Percentiles rank a stretch among this genome's conserved stretches.
Evolutionary conservation across 83 land plant genomes (phyloP).

Genomic region (Diphasiastrum complanatum): DNA sequence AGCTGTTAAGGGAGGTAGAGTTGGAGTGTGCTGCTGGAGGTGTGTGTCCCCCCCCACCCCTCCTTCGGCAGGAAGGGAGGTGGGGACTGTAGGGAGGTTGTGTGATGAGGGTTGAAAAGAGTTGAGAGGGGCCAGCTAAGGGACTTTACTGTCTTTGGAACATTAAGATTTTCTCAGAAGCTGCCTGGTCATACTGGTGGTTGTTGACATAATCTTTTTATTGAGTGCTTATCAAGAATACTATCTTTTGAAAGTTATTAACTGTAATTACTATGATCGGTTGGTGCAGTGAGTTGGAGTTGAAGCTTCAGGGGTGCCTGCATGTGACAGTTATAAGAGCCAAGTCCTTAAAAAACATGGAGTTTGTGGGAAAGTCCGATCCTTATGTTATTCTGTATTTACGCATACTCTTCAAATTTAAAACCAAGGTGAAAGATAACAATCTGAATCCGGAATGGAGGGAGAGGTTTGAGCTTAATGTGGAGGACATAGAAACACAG

Average conservation of each 20-base stretch:
- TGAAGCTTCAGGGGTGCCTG: constrained; percentile 82
- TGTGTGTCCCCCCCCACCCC: too few species aligned
- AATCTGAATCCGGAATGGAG: constrained; percentile 95
- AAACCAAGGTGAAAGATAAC: constrained; percentile 60
- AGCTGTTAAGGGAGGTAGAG: too few species aligned
- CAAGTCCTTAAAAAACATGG: constrained; percentile 72
- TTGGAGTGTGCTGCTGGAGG: too few species aligned
- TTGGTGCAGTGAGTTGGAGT: constrained; percentile 79
- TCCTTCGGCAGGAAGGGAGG: too few species aligned
- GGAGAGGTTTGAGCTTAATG: constrained; percentile 63
- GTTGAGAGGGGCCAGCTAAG: too few species aligned
- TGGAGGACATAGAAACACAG: constrained; percentile 94
- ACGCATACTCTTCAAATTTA: constrained; percentile 71
- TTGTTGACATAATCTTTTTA: too few species aligned
- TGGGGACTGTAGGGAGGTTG: too few species aligned
- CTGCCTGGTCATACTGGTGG: too few species aligned
- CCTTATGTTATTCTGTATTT: constrained; percentile 71
- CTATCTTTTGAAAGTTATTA: neutral
- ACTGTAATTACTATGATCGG: neutral
- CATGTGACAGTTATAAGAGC: constrained; percentile 69
- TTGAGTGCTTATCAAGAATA: too few species aligned
- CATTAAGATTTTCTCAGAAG: too few species aligned
- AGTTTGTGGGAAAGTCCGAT: constrained; percentile 89
- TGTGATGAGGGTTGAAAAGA: too few species aligned
- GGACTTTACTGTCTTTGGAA: too few species aligned